Evolutionary conservation across 768 basidiomycete species (phyloP).

Genomic region (Phanerodontia chrysosporium): DNA sequence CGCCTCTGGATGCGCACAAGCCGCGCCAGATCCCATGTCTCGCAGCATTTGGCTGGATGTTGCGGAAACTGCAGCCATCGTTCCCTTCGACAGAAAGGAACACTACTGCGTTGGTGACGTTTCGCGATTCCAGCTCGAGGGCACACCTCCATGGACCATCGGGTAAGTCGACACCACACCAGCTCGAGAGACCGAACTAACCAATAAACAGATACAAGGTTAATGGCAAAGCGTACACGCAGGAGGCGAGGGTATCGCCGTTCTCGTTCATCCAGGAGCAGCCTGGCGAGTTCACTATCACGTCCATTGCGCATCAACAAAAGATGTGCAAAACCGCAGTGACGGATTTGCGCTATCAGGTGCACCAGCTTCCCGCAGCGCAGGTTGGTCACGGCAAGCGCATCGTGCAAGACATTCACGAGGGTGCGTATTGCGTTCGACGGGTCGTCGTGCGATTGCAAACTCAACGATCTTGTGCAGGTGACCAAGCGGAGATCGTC

Average conservation of each 20-base stretch:
- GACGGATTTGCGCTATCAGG: conserved; percentile 63
- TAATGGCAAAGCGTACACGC: conserved; percentile 68
- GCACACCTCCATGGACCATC: conserved; percentile 89
- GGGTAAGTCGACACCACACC: conserved; percentile 44
- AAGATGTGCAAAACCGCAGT: conserved; percentile 86
- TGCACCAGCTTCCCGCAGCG: conserved; percentile 85
- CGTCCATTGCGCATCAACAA: conserved; percentile 88
- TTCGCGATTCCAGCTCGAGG: conserved; percentile 90
- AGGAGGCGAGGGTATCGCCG: conserved; percentile 73
- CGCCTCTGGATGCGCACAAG: conserved; percentile 77
- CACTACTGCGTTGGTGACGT: conserved; percentile 91
- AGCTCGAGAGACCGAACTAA: not conserved
- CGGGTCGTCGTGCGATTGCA: not conserved
- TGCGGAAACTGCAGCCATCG: conserved; percentile 92
- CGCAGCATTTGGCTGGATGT: conserved; percentile 83
- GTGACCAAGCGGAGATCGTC: conserved; percentile 90
- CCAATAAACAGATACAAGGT: conserved; percentile 61
- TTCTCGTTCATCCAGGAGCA: conserved; percentile 84
- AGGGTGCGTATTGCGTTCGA: conserved; percentile 47
- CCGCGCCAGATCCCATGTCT: conserved; percentile 53
- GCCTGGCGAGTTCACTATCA: conserved; percentile 80
- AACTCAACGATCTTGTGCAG: conserved; percentile 32
- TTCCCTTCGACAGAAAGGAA: conserved; percentile 71
- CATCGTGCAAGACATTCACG: conserved; percentile 82
- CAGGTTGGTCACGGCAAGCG: conserved; percentile 84